Base-by-base conservation (phyloP, 371 early-diverging fungal genomes). In the Apophysomyces variabilis region DNA sequence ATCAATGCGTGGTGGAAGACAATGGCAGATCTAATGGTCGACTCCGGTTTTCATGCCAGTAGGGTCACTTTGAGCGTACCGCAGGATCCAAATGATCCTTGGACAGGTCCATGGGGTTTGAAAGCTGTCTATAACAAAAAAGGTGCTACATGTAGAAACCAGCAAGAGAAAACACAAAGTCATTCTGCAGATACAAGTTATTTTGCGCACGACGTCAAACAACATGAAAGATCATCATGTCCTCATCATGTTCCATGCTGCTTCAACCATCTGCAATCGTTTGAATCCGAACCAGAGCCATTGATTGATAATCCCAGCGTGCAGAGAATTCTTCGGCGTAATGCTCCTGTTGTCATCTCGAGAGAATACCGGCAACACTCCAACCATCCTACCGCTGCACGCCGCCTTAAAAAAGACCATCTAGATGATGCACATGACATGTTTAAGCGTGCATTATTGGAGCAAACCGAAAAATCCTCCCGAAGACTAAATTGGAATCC, bases 271-370 rank as follows among this genome's bases (percentile, higher is more conserved):
- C 66, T 87, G 12, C 86, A 86, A 47, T 76, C 86, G 2, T 72
- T 87, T 18, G 88, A 87, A 64, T 78, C 79, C 58, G 86, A 86
- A 38, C 75, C 82, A 1, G 85, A 85, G 46, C 86, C 85, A 26
- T 69, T 87, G 9, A 67, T 85, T 63, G 75, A 81, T 46, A 84
- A 84, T 41, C 72, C 74, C n/a, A 83, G 81, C 21, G 78, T 85
- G 7, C 79, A 78, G 26, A 72, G 80, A 32, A 83, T 87, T 26
- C 68, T 87, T 16, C 78, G 76, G 11, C 75, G 85, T 41, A 79
- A 78, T 50, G 66, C 80, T n/a, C 73, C 77, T 11, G 84, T 87
- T 5, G 83, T 86, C 7, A 58, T 87, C 18, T 85, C 86, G 0
- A 76, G 88, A 57, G 88, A 87, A 62, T 87, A 86, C 58, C 66